Base-by-base conservation (phyloP, 257 asterid genomes). In the Verbena officinalis region DNA sequence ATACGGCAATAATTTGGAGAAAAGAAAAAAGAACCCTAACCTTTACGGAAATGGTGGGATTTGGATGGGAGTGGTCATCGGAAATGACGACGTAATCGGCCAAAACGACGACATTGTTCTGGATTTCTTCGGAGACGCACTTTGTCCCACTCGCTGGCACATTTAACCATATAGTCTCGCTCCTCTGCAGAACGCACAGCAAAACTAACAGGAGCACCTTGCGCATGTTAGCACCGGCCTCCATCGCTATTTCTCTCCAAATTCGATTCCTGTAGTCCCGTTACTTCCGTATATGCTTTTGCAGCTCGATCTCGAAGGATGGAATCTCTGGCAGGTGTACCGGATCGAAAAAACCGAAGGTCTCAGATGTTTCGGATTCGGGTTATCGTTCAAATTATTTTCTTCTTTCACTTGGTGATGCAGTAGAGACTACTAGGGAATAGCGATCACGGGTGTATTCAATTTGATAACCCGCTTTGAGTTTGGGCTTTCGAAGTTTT, bases 71-170 rank as follows among this genome's bases (percentile, higher is more conserved):
- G 48, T 80, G 91, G 71, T 84, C 92, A 40, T 86, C 90, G 57
- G 98, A 77, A 15, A 91, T 82, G 60, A 82, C 95, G 59, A 84
- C 84, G 75, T 84, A 91, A 75, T 91, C 95, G 23, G 90, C 84
- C 74, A 91, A 73, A 77, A 91, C 98, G 71, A 91, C 85, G 56
- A 91, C 95, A 85, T 84, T 88, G 72, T 64, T 86, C 71, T 89
- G 96, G 71, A 89, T 78, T 77, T 88, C 95, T 73, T 91, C 98
- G 54, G 96, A 89, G 4, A 89, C 89, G 65, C 96, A 91, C 74
- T 91, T 91, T 7, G 95, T 83, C 40, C 95, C 96, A 7, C 63
- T 65, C 60, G 92, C 42, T 52, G 96, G 95, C 64, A 91, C 60
- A 71, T 59, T 80, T 87, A 91, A 62, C 98, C 96, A 91, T 59